Conservation (phyloP, 345 rosid genomes). For the Barbarea vulgaris region DNA sequence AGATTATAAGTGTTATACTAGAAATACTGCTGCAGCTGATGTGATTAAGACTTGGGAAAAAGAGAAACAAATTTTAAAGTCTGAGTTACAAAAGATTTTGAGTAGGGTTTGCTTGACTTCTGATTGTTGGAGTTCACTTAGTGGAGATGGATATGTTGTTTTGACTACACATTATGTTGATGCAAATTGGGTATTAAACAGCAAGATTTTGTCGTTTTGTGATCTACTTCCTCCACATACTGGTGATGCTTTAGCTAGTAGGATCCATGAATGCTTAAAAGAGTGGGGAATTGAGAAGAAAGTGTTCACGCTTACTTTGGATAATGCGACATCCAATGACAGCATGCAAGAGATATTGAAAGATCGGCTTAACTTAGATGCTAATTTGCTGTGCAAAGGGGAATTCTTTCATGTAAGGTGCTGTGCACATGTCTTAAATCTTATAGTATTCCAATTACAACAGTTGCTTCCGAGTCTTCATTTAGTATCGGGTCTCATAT, state of each 20-base stretch:
- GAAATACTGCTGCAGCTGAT: background rate
- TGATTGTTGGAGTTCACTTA: background rate
- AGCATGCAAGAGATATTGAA: background rate
- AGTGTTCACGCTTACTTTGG: background rate
- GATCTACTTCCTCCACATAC: background rate
- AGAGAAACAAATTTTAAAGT: background rate
- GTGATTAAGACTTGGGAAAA: background rate
- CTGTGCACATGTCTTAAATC: background rate
- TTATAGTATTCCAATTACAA: background rate
- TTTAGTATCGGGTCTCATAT: background rate
- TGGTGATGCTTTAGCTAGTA: background rate
- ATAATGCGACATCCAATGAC: background rate
- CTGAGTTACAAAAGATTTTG: background rate
- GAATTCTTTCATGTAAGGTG: background rate
- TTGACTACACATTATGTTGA: background rate
- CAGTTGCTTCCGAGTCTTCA: background rate
- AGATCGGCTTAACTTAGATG: background rate
- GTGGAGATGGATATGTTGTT: background rate
- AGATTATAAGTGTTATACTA: background rate
- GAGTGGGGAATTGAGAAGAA: background rate
- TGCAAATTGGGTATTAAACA: background rate
- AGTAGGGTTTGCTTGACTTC: background rate
- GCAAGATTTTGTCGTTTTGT: background rate
- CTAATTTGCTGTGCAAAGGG: background rate
- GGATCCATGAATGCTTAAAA: slow-evolving; percentile 4